Percentiles rank a stretch among this genome's conserved stretches.
phyloP scores from a whole-genome alignment of 1,284 basidiomycete genomes.

The Austropuccinia psidii region DNA sequence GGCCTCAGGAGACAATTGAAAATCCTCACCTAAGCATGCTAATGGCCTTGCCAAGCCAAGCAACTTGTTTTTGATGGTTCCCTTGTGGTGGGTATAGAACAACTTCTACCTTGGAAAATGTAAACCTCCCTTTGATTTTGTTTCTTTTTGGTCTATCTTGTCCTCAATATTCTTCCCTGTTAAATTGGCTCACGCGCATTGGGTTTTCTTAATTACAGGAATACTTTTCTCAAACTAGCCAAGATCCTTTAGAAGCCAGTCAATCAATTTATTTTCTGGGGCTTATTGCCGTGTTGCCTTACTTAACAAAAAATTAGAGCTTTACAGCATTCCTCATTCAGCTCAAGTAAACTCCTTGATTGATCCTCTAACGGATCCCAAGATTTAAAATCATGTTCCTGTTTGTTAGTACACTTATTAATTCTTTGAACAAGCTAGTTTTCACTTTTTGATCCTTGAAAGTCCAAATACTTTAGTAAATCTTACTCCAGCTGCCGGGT shows the following conservation, averaged over 20 bases:
- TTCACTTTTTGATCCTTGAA: neutral
- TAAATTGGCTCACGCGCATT: too few species aligned
- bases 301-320: slow-evolving; percentile 67
- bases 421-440: slow-evolving; percentile 23
- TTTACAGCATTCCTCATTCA: slow-evolving; percentile 71
- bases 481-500: slow-evolving; percentile 58
- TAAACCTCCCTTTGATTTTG: too few species aligned
- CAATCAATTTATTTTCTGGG: slow-evolving; percentile 53
- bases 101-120: too few species aligned
- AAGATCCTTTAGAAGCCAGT: too few species aligned
- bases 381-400: slow-evolving; percentile 39
- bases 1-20: too few species aligned
- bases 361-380: neutral
- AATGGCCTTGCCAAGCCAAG: slow-evolving; percentile 54
- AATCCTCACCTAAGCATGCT: slow-evolving; percentile 61
- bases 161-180: too few species aligned
- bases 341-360: slow-evolving; percentile 40
- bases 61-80: slow-evolving; percentile 22
- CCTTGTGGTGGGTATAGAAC: slow-evolving; percentile 39
- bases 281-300: slow-evolving; percentile 69
- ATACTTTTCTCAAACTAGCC: too few species aligned
- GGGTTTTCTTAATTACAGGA: too few species aligned
- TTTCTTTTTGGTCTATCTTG: too few species aligned
- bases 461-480: too few species aligned
- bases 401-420: slow-evolving; percentile 13